Evolutionary conservation across 768 basidiomycete genomes (phyloP).

Genomic region (Rhodotorula diobovata): DNA sequence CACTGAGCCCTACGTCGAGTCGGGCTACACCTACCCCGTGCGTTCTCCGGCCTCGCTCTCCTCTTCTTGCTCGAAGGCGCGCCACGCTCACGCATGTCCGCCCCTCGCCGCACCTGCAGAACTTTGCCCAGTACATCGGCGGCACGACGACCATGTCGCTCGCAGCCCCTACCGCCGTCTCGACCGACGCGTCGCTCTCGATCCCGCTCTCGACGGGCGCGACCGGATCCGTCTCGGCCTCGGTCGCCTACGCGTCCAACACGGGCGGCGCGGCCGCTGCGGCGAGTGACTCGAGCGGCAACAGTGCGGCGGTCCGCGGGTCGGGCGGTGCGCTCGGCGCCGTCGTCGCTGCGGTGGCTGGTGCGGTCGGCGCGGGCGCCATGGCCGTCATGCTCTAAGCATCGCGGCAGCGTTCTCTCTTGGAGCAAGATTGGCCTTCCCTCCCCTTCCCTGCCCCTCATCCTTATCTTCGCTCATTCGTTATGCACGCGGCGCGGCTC

Average conservation of each 20-base stretch:
- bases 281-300: not conserved
- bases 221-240: constrained; percentile 18
- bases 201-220: constrained; percentile 29
- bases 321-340: constrained; percentile 1
- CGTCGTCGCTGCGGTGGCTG: not conserved
- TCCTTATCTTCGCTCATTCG: too few species aligned
- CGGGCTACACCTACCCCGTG: constrained; percentile 27
- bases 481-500: too few species aligned
- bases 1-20: constrained; percentile 47
- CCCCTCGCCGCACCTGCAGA: not conserved
- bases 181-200: constrained; percentile 11
- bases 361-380: not conserved
- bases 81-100: not conserved
- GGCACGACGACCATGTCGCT: constrained; percentile 30
- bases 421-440: too few species aligned
- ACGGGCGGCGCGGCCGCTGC: not conserved
- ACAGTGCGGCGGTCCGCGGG: not conserved
- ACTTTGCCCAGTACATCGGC: constrained; percentile 25
- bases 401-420: not conserved
- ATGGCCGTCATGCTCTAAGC: not conserved
- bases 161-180: constrained; percentile 23
- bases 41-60: not conserved
- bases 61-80: too few species aligned
- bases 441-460: too few species aligned
- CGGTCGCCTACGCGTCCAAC: constrained; percentile 2